These are phyloP conservation scores for Ensete glaucum DNA, from an alignment of 176 grass and related monocot genomes.

Conservation along the genomic window DNA sequence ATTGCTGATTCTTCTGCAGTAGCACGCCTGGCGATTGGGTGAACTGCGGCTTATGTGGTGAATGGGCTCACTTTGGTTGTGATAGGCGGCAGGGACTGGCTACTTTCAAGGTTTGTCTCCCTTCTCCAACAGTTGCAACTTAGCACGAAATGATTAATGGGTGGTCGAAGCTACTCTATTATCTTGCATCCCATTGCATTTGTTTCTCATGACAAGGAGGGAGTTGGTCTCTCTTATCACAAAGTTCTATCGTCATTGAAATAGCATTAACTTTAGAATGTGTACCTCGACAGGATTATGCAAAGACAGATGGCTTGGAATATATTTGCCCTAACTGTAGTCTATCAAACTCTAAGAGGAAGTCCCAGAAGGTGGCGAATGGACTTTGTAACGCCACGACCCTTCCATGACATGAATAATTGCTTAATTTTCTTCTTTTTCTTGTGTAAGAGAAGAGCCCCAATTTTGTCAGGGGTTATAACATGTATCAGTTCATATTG, in stretches of 20 bases:
- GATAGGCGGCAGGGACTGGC: constrained; percentile 63
- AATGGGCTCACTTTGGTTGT: constrained; percentile 75
- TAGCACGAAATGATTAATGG: neutral
- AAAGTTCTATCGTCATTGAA: neutral
- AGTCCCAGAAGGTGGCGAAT: constrained; percentile 26
- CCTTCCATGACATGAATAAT: constrained; percentile 26
- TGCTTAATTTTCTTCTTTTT: neutral
- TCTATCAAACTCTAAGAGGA: constrained; percentile 33
- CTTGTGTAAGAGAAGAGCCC: neutral
- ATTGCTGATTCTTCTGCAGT: constrained; percentile 31
- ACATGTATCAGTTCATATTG: too few relatives aligned
- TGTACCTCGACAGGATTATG: constrained; percentile 44
- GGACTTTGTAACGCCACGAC: constrained; percentile 17
- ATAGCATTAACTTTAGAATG: neutral
- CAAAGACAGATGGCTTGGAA: constrained; percentile 59
- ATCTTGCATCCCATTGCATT: neutral
- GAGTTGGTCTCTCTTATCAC: neutral
- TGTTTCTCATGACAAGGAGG: neutral
- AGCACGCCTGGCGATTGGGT: constrained; percentile 59
- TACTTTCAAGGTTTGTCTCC: constrained; percentile 48
- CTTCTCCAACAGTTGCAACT: neutral
- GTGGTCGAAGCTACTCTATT: neutral
- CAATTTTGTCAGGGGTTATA: neutral
- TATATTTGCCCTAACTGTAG: constrained; percentile 63
- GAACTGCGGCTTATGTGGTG: constrained; percentile 68